Conservation (phyloP, 345 rosid genomes). For the Dipteronia sinensis region DNA sequence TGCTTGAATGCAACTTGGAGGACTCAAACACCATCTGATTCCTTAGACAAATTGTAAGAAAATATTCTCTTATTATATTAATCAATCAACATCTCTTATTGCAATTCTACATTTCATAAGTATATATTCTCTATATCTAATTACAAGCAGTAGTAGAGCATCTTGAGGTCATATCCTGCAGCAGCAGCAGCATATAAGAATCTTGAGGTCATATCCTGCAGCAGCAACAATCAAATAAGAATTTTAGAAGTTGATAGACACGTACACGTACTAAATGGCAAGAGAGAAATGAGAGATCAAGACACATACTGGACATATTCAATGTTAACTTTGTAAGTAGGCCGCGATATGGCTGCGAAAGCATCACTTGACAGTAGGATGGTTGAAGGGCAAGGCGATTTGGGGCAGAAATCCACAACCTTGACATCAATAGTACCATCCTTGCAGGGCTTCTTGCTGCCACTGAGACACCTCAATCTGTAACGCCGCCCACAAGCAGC, state of each 20-base stretch:
- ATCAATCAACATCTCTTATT: background rate
- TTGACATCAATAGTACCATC: conserved; percentile 29
- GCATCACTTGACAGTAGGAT: conserved; percentile 30
- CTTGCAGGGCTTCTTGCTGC: conserved; percentile 33
- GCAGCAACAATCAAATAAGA: background rate
- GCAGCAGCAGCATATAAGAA: background rate
- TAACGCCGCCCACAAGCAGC: conserved; percentile 43
- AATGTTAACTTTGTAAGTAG: conserved; percentile 26
- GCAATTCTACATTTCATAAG: background rate
- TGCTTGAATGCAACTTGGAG: background rate
- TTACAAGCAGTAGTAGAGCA: background rate
- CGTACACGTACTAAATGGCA: background rate
- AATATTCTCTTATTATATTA: too few relatives aligned
- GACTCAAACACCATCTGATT: background rate
- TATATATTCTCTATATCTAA: background rate
- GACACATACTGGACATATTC: conserved; percentile 37
- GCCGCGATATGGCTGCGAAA: conserved; percentile 25
- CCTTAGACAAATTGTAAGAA: background rate
- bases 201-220: background rate
- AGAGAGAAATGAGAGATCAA: background rate
- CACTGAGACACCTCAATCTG: conserved; percentile 35
- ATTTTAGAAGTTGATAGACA: background rate
- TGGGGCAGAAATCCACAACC: conserved; percentile 39
- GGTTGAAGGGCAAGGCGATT: conserved; percentile 38
- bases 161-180: background rate